Base-by-base conservation (phyloP, 208 protist species). In the Zelonia costaricensis region DNA sequence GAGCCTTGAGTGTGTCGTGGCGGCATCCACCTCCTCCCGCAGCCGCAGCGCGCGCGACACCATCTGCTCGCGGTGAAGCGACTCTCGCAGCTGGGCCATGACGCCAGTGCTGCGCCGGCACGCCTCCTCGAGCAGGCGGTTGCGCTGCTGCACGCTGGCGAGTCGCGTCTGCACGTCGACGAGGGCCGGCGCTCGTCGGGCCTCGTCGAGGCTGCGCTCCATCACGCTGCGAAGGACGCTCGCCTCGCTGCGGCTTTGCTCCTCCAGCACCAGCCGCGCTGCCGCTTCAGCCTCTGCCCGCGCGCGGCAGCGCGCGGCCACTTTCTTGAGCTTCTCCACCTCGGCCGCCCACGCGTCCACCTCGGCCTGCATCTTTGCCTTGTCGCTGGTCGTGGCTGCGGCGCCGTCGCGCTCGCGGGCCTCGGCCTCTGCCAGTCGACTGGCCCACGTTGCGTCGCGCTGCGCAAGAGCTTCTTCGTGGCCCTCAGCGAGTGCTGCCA, bases 1-100 rank as follows among this genome's bases (percentile, higher is more conserved):
- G 43, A 15, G 33, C 52, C 7, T 13, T n/a, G 5, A 45, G 10
- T 8, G 25, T n/a, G 16, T 57, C 23, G 36, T n/a, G n/a, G n/a
- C n/a, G n/a, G n/a, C n/a, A n/a, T n/a, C n/a, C n/a, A n/a, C n/a
- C n/a, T n/a, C n/a, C n/a, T 44, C 52, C 45, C 25, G n/a, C 25
- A 48, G 38, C 13, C 56, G 65, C 20, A 71, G 33, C 25, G 48
- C n/a, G 38, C 65, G 65, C 22, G 40, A 58, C 38, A 31, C 62
- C 48, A 57, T 66, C 33, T 62, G 69, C 57, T 72, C 68, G 13
- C 57, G 69, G 31, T 88, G 73, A 23, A 81, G 53, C n/a, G 60
- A 46, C 44, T 90, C 86, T 13, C 86, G 76, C 31, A 93, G 69
- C 30, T 76, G 75, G 12, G 81, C 61, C 56, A 93, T 93, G 3